A percentile compares a stretch with the other conserved stretches of the same genome.
These are phyloP conservation scores for Fomitopsis pinicola DNA, from an alignment of 1,284 basidiomycete genomes.

Conservation along the genomic window DNA sequence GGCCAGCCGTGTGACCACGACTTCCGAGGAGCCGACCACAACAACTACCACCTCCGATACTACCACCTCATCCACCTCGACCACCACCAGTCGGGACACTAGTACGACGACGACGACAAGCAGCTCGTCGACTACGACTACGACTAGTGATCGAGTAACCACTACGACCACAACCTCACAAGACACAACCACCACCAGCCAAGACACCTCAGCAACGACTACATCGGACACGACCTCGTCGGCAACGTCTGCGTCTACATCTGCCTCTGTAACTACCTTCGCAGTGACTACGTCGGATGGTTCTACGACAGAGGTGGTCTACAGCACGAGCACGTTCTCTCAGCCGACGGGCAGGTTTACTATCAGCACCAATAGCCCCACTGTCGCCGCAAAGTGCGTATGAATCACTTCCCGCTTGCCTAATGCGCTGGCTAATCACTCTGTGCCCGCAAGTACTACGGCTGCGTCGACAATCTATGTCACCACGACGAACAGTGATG, in stretches of 20 bases:
- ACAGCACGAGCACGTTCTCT: conserved; percentile 1
- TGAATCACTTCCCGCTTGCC: conserved; percentile 1
- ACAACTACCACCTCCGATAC: not conserved
- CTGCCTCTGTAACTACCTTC: not conserved
- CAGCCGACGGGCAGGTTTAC: not conserved
- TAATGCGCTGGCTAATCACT: not conserved
- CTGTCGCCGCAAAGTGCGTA: conserved; percentile 1
- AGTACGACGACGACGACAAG: conserved; percentile 2
- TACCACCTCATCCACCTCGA: not conserved
- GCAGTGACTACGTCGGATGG: conserved; percentile 5
- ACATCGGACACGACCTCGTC: not conserved
- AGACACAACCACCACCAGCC: conserved; percentile 1
- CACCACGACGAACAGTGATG: conserved; percentile 54
- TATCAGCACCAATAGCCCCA: not conserved
- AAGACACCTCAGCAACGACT: not conserved
- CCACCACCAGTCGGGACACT: not conserved
- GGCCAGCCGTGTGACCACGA: not conserved
- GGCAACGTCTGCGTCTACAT: conserved; percentile 3
- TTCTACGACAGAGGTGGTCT: conserved; percentile 13
- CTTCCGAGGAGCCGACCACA: not conserved
- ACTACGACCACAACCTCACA: not conserved
- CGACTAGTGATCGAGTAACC: not conserved
- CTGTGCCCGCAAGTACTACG: conserved; percentile 42
- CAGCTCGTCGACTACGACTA: not conserved
- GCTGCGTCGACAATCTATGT: conserved; percentile 48